Percentiles rank a stretch among this genome's conserved stretches.
Conservation (phyloP, 805 yeast genomes). For the Wickerhamiella allomyrinae region DNA sequence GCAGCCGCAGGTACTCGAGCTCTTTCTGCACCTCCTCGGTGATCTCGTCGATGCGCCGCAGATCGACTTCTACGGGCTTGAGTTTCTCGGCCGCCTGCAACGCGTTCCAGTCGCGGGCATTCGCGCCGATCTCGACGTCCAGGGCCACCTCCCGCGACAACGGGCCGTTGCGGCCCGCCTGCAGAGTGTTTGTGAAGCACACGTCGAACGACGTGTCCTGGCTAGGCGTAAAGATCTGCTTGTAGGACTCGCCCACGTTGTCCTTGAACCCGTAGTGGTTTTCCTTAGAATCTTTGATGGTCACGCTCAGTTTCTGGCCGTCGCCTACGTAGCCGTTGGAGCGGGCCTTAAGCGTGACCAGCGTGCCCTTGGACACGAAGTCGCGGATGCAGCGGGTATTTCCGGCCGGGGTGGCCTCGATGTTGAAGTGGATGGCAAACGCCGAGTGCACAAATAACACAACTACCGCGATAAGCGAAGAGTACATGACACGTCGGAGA, state of each 20-base stretch:
- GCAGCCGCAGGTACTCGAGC: conserved; percentile 64
- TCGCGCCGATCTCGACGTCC: conserved; percentile 89
- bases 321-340: conserved; percentile 69
- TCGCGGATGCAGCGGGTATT: conserved; percentile 79
- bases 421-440: conserved; percentile 22
- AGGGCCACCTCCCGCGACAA: conserved; percentile 63
- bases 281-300: conserved; percentile 56
- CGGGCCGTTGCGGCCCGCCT: conserved; percentile 27
- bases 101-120: conserved; percentile 96
- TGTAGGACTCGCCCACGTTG: conserved; percentile 57
- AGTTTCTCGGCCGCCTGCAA: conserved; percentile 85
- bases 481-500: background rate
- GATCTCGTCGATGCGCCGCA: conserved; percentile 74
- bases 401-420: conserved; percentile 22
- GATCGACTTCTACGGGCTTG: conserved; percentile 81
- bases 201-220: conserved; percentile 76
- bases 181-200: conserved; percentile 61
- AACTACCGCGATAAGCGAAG: conserved; percentile 4
- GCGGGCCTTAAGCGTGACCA: conserved; percentile 72
- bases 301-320: conserved; percentile 65
- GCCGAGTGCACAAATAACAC: conserved; percentile 8
- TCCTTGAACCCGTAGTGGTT: conserved; percentile 70
- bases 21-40: conserved; percentile 70
- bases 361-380: conserved; percentile 68
- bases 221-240: conserved; percentile 75